phyloP scores from a whole-genome alignment of 2,329 filamentous ascomycete genomes.

The Ilyonectria sp. region DNA sequence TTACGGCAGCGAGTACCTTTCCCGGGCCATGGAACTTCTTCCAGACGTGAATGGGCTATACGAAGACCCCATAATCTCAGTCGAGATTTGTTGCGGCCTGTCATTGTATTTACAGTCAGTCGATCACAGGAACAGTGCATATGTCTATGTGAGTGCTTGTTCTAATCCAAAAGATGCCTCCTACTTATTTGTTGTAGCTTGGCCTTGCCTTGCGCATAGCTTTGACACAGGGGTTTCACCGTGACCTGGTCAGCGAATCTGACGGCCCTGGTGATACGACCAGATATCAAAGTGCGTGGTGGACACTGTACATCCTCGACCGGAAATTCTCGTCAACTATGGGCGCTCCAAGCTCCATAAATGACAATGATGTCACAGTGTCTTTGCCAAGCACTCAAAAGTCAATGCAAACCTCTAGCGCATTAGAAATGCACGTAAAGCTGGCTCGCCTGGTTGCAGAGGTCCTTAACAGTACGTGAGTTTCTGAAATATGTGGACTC shows the following conservation, averaged over 20 bases:
- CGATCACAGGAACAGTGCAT: slow-evolving; percentile 28
- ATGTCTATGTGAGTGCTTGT: slow-evolving; percentile 16
- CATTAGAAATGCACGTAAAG: slow-evolving; percentile 22
- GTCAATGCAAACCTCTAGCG: slow-evolving; percentile 9
- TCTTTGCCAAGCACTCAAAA: not conserved
- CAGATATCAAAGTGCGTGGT: slow-evolving; percentile 17
- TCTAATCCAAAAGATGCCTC: not conserved
- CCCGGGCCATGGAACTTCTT: slow-evolving; percentile 16
- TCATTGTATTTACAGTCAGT: slow-evolving; percentile 26
- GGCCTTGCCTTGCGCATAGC: slow-evolving; percentile 20
- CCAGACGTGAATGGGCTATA: slow-evolving; percentile 18
- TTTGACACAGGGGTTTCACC: slow-evolving; percentile 22
- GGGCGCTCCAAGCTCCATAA: slow-evolving; percentile 25
- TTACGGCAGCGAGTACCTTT: slow-evolving; percentile 21
- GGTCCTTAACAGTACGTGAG: slow-evolving; percentile 19
- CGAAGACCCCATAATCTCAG: slow-evolving; percentile 19
- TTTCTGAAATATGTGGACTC: too few relatives aligned
- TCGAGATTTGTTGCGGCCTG: slow-evolving; percentile 28
- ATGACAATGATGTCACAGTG: slow-evolving; percentile 27
- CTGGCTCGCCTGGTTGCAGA: slow-evolving; percentile 22
- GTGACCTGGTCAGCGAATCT: slow-evolving; percentile 11
- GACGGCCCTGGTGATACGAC: slow-evolving; percentile 8
- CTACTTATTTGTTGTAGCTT: not conserved
- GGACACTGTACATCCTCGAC: slow-evolving; percentile 28
- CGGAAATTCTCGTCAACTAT: slow-evolving; percentile 22